These are phyloP conservation scores for Hypoxylon cercidicola DNA, from an alignment of 495 filamentous ascomycete genomes.

Conservation along the genomic window DNA sequence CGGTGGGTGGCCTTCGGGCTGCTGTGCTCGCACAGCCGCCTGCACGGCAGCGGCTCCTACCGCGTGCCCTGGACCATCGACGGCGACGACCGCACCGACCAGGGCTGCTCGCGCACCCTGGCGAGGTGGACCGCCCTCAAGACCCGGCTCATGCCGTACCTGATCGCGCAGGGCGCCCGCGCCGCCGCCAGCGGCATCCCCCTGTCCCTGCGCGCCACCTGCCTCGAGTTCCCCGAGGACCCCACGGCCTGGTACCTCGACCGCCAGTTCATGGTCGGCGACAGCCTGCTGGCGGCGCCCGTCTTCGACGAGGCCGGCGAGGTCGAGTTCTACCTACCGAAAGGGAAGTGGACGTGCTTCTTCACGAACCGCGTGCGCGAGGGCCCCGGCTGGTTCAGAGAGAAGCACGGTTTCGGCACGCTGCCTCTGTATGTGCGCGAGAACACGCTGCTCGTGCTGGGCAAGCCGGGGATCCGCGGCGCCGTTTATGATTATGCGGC, in stretches of 20 bases:
- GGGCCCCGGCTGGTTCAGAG: slow-evolving; percentile 60
- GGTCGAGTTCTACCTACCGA: slow-evolving; percentile 71
- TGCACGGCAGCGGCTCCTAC: slow-evolving; percentile 74
- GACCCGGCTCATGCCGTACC: slow-evolving; percentile 70
- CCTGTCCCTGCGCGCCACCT: slow-evolving; percentile 67
- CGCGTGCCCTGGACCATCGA: slow-evolving; percentile 79
- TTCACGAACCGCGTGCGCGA: slow-evolving; percentile 56
- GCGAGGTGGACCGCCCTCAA: slow-evolving; percentile 69
- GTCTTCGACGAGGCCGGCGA: slow-evolving; percentile 68
- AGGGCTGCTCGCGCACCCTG: slow-evolving; percentile 64
- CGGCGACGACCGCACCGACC: slow-evolving; percentile 58
- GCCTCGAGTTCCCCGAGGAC: slow-evolving; percentile 73
- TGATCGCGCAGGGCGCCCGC: slow-evolving; percentile 63
- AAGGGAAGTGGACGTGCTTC: slow-evolving; percentile 66
- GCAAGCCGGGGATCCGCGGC: slow-evolving; percentile 54
- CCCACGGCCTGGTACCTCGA: slow-evolving; percentile 71
- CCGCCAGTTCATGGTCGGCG: slow-evolving; percentile 73
- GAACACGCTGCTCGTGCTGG: slow-evolving; percentile 59
- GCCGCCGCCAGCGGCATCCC: slow-evolving; percentile 61
- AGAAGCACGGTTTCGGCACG: slow-evolving; percentile 58
- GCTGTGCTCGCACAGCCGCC: slow-evolving; percentile 71
- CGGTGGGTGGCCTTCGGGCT: slow-evolving; percentile 80
- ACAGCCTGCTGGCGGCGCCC: slow-evolving; percentile 67
- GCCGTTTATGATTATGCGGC: slow-evolving; percentile 61
- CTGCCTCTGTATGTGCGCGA: slow-evolving; percentile 62